Evolutionary conservation across 1,284 basidiomycete genomes (phyloP).

Genomic region (Microbotryum violaceum): DNA sequence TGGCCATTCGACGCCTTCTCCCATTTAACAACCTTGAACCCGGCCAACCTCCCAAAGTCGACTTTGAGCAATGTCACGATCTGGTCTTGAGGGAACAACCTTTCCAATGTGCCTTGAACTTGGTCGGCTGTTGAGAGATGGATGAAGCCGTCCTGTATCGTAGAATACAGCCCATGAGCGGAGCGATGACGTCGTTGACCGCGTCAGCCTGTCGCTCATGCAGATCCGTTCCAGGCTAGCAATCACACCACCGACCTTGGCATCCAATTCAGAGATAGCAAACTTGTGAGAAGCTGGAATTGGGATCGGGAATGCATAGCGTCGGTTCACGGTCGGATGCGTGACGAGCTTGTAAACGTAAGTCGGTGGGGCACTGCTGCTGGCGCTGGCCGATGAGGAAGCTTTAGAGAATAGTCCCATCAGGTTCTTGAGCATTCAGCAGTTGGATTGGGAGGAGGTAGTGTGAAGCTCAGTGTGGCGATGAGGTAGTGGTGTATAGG

Average conservation of each 20-base stretch:
- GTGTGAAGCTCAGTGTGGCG: too few species aligned
- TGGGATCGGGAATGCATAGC: slow-evolving; percentile 26
- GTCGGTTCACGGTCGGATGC: too few species aligned
- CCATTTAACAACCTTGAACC: slow-evolving; percentile 45
- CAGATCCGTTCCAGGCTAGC: too few species aligned
- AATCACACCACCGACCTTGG: slow-evolving; percentile 3
- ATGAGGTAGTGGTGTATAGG: too few species aligned
- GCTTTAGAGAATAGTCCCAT: too few species aligned
- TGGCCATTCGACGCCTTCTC: slow-evolving; percentile 42
- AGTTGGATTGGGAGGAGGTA: too few species aligned
- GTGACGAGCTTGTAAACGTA: too few species aligned
- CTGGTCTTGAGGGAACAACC: slow-evolving; percentile 48
- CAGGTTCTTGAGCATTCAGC: too few species aligned
- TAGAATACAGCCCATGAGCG: too few species aligned
- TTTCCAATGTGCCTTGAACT: slow-evolving; percentile 50
- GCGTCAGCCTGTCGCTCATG: background rate
- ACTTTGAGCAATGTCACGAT: slow-evolving; percentile 50
- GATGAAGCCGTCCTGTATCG: slow-evolving; percentile 47
- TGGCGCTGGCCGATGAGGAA: too few species aligned
- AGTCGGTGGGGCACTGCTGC: too few species aligned
- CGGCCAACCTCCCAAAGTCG: slow-evolving; percentile 41
- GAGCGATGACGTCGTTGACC: too few species aligned
- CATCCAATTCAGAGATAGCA: slow-evolving; percentile 16
- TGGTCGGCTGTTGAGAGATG: slow-evolving; percentile 57
- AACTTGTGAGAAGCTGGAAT: slow-evolving; percentile 24